These are phyloP conservation scores for Suillus decipiens DNA, from an alignment of 768 basidiomycete genomes.

Conservation along the genomic window DNA sequence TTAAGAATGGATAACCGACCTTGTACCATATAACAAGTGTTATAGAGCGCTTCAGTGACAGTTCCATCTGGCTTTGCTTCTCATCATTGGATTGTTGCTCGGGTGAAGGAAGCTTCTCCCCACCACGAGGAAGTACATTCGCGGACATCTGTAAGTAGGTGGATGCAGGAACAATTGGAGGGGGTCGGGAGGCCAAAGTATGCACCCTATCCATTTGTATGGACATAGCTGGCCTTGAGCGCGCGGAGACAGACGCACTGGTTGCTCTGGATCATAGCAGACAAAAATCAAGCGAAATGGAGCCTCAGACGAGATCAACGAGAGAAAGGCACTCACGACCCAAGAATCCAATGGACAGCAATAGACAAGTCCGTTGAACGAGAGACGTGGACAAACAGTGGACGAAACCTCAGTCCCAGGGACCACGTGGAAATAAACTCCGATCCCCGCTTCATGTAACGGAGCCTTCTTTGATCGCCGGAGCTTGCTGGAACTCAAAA, in stretches of 20 bases:
- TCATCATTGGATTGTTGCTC: slow-evolving; percentile 19
- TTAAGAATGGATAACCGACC: slow-evolving; percentile 33
- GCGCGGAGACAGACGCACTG: slow-evolving; percentile 1
- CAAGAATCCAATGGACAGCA: slow-evolving; percentile 8
- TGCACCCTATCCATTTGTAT: slow-evolving; percentile 32
- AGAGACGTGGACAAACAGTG: slow-evolving; percentile 9
- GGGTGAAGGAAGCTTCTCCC: slow-evolving; percentile 17
- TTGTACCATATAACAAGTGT: slow-evolving; percentile 75
- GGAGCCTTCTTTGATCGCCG: not conserved
- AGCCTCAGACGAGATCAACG: not conserved
- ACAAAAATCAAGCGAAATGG: slow-evolving; percentile 5
- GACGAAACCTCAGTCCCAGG: slow-evolving; percentile 6
- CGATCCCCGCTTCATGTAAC: not conserved
- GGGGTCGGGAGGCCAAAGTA: slow-evolving; percentile 16
- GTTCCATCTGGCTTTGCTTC: slow-evolving; percentile 34
- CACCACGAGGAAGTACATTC: slow-evolving; percentile 5
- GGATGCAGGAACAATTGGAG: slow-evolving; percentile 12
- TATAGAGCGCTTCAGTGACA: slow-evolving; percentile 51
- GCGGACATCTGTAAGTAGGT: slow-evolving; percentile 17
- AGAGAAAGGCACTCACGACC: slow-evolving; percentile 1
- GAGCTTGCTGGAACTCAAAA: not conserved
- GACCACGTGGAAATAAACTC: slow-evolving; percentile 9
- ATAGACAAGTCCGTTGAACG: slow-evolving; percentile 7
- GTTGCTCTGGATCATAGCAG: slow-evolving; percentile 5
- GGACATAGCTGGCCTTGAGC: slow-evolving; percentile 18